A percentile compares a stretch with the other conserved stretches of the same genome.
Conservation (phyloP, 1,139 yeast species). For the Oligophagozyma castellii region DNA sequence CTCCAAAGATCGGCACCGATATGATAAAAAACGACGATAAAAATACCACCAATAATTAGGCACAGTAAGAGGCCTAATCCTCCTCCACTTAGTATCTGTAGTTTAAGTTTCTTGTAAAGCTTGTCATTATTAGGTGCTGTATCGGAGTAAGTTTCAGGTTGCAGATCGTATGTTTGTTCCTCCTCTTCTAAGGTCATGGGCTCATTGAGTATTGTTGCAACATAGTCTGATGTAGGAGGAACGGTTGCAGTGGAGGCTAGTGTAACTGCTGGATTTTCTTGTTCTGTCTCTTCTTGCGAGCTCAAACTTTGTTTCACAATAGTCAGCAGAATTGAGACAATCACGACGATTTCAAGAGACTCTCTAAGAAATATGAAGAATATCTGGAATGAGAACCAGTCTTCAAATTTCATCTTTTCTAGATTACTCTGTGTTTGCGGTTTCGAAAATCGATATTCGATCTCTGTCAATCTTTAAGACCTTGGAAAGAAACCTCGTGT, state of each 20-base stretch:
- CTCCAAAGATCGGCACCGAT: constrained; percentile 79
- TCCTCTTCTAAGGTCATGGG: constrained; percentile 18
- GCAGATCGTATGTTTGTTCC: constrained; percentile 13
- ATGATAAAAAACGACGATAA: constrained; percentile 72
- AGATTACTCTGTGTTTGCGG: too few species aligned
- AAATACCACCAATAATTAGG: constrained; percentile 66
- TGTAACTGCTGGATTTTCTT: neutral
- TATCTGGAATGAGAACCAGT: constrained; percentile 31
- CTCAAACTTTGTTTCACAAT: constrained; percentile 58
- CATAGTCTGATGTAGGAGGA: neutral
- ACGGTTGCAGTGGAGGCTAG: constrained; percentile 1
- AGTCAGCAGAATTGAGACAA: constrained; percentile 78
- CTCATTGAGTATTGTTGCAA: constrained; percentile 2
- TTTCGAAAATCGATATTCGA: too few species aligned
- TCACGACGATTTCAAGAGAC: constrained; percentile 77
- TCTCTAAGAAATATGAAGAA: constrained; percentile 88
- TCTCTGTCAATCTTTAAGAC: too few species aligned
- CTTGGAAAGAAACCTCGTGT: too few species aligned
- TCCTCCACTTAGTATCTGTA: constrained; percentile 78
- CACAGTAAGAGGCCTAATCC: constrained; percentile 58
- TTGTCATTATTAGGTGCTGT: constrained; percentile 11
- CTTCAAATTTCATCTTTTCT: constrained; percentile 18
- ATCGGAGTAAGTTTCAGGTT: constrained; percentile 2
- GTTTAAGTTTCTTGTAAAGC: constrained; percentile 45
- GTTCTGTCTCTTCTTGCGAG: constrained; percentile 10